phyloP scores from a whole-genome alignment of 352 stramenopile genomes.

The Pythium pyrilobum region DNA sequence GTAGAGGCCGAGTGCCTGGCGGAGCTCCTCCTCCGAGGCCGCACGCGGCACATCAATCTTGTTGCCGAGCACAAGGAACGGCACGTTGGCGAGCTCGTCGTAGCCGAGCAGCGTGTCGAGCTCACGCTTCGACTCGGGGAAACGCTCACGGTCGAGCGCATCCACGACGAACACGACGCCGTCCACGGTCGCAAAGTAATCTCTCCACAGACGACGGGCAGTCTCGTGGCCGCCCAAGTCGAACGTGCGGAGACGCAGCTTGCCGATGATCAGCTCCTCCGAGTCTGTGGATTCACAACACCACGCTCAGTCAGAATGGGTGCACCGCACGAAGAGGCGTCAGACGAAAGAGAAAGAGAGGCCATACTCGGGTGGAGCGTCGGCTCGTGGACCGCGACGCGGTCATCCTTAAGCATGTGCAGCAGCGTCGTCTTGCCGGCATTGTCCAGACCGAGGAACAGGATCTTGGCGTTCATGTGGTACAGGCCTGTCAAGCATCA shows the following conservation, averaged over 20 bases:
- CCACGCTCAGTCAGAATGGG: no score
- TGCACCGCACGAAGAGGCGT: not conserved
- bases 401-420: constrained; percentile 99
- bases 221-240: constrained; percentile 99
- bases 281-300: constrained; percentile 54
- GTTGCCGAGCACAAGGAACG: constrained; percentile 99
- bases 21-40: constrained; percentile 98
- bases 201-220: constrained; percentile 95
- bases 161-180: constrained; percentile 99
- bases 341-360: not conserved
- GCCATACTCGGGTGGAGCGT: constrained; percentile 93
- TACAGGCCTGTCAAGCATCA: constrained; percentile 92
- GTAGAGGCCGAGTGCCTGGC: constrained; percentile 93
- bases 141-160: constrained; percentile 96
- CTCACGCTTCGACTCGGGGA: constrained; percentile 99
- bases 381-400: constrained; percentile 94
- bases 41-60: constrained; percentile 99
- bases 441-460: constrained; percentile 99
- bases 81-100: constrained; percentile 97
- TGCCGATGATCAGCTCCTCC: constrained; percentile 92
- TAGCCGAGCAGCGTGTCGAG: constrained; percentile 96
- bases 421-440: constrained; percentile 99
- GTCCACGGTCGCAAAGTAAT: constrained; percentile 99
- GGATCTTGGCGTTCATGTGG: constrained; percentile 99
- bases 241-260: constrained; percentile 99